Base-by-base conservation (phyloP, 139 green algal genomes). In the Micractinium sp. region DNA sequence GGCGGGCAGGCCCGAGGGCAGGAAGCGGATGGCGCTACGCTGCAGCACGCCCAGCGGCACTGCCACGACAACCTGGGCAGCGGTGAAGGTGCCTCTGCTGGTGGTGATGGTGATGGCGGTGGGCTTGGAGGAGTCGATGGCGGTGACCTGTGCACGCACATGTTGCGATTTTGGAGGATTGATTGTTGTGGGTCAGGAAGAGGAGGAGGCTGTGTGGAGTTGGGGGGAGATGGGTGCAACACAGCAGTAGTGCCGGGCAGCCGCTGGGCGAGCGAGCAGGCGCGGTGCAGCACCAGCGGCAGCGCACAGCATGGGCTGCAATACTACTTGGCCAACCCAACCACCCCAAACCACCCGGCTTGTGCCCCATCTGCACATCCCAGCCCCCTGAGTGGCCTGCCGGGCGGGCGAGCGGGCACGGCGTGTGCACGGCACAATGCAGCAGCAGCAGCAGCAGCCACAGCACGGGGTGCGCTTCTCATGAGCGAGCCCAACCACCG, bases 1-100 rank as follows among this genome's bases (percentile, higher is more conserved):
- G 47, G 39, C 31, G 25, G 86, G 73, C n/a, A 84, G 78, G 15
- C 74, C 74, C 29, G 41, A 23, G 27, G 78, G 78, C 47, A 39
- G 41, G 27, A 63, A 84, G 29, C n/a, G 41, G 41, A 84, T 35
- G 78, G 27, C 25, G 13, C 41, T 31, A 14, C 25, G 31, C 78
- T 84, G n/a, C 15, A 84, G 78, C 78, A 84, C 78, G 47, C 78
- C 78, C 41, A 84, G 41, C 13, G 78, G 78, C 29, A 84, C 41
- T 29, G 78, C 78, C 78, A 84, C 78, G 41, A 84, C 78, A 14
- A 84, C 78, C 1, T 29, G 78, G 41, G 38, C 35, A 4, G 78
- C 78, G 0, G 47, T 38, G 38, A 84, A 63, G 38, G 29, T 38
- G 78, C 41, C 78, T 9, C 38, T 67, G 41, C 31, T 35, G 14